Evolutionary conservation across 495 filamentous ascomycete genomes (phyloP).

Genomic region (Aspergillus sclerotiicarbonarius): DNA sequence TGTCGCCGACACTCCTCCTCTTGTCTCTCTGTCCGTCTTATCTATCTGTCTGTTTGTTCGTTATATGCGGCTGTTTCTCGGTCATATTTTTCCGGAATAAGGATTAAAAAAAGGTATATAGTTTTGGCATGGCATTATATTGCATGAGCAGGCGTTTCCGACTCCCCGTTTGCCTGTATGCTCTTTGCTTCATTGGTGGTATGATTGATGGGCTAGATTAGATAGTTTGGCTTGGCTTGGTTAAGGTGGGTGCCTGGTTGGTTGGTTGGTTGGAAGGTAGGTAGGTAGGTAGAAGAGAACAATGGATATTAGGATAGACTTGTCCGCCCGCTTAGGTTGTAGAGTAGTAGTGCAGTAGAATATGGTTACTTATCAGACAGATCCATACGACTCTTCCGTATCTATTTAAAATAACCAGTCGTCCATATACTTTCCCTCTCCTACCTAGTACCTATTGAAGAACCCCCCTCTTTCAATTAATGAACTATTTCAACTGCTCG

Average conservation of each 20-base stretch:
- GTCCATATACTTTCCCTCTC: too few species aligned
- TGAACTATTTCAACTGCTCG: too few species aligned
- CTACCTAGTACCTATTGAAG: too few species aligned
- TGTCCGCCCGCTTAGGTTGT: neutral
- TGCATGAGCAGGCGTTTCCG: slow-evolving; percentile 18
- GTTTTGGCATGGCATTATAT: slow-evolving; percentile 13
- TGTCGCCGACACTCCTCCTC: slow-evolving; percentile 3
- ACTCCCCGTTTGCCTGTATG: neutral
- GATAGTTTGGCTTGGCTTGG: neutral
- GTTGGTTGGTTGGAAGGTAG: neutral
- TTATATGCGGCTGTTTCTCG: neutral
- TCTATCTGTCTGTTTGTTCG: too few species aligned
- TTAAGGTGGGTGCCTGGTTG: too few species aligned
- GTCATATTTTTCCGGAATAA: slow-evolving; percentile 1
- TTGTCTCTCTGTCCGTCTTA: slow-evolving; percentile 2
- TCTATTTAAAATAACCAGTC: too few species aligned
- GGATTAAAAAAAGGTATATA: slow-evolving; percentile 19
- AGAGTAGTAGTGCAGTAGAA: too few species aligned
- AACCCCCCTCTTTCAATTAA: too few species aligned
- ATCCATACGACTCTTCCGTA: too few species aligned
- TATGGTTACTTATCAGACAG: too few species aligned
- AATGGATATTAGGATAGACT: neutral
- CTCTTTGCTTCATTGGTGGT: neutral
- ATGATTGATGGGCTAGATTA: neutral
- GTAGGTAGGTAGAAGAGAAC: neutral